Conservation (phyloP, 192 early-diverging fungal genomes). For the Linnemannia exigua region DNA sequence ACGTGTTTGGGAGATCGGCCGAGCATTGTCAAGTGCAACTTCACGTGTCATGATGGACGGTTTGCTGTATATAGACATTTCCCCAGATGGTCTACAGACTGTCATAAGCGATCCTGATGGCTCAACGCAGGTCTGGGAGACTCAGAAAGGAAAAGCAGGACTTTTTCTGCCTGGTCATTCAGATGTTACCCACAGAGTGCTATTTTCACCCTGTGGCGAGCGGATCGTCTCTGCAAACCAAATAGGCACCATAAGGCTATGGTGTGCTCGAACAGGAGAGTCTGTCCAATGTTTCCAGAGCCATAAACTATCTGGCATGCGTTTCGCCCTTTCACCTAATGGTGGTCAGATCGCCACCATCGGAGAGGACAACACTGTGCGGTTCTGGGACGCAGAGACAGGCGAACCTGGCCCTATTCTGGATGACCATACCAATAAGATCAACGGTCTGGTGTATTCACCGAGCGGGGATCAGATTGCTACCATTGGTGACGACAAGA, state of each 20-base stretch:
- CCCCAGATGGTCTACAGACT: neutral
- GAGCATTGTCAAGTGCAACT: no score
- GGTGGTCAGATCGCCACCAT: neutral
- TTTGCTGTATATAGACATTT: no score
- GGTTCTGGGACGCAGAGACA: neutral
- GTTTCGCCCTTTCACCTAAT: neutral
- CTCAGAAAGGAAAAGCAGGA: neutral
- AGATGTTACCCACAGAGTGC: neutral
- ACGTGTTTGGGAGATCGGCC: no score
- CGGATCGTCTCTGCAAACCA: neutral
- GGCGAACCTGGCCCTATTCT: neutral
- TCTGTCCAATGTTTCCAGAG: neutral
- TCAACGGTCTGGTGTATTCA: neutral
- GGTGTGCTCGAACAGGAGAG: neutral
- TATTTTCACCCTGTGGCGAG: neutral
- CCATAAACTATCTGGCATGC: neutral
- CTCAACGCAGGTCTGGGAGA: neutral
- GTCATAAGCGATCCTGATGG: neutral
- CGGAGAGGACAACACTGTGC: constrained; percentile 7
- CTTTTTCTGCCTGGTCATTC: neutral
- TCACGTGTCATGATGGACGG: no score
- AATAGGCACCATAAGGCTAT: neutral
- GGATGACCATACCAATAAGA: neutral
- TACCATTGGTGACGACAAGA: neutral
- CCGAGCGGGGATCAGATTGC: neutral